These are phyloP conservation scores for Helianthus annuus DNA, from an alignment of 129 eudicot genomes.

Conservation along the genomic window DNA sequence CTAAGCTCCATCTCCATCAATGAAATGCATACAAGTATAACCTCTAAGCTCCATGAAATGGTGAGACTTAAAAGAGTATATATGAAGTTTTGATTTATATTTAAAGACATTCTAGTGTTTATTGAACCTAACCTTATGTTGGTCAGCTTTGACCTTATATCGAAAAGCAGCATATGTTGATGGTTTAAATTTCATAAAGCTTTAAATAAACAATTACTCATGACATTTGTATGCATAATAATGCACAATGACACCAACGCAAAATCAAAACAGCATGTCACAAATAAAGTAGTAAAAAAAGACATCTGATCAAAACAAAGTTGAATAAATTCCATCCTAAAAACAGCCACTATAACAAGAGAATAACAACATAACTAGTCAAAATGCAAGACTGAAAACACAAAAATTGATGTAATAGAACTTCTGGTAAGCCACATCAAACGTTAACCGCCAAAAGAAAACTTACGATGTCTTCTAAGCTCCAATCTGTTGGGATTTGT, in stretches of 20 bases:
- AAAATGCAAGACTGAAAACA: slow-evolving; percentile 17
- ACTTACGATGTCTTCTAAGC: slow-evolving; percentile 16
- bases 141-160: neutral
- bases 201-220: no score
- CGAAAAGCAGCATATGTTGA: no score
- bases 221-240: no score
- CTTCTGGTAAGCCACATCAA: neutral
- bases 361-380: slow-evolving; percentile 16
- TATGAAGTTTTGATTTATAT: neutral
- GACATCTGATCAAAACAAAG: slow-evolving; percentile 18
- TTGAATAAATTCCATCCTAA: slow-evolving; percentile 17
- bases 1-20: no score
- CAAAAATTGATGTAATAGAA: slow-evolving; percentile 19
- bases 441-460: neutral
- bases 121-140: neutral
- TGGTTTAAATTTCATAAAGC: no score
- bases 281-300: neutral
- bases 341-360: slow-evolving; percentile 17
- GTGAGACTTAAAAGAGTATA: neutral
- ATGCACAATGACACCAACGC: neutral
- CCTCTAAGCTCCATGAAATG: neutral
- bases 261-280: slow-evolving; percentile 8
- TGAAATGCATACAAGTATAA: no score
- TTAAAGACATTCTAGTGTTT: neutral
- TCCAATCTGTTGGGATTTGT: slow-evolving; percentile 56